Evolutionary conservation across 306 rosid species (phyloP).

Genomic region (Quercus robur): DNA sequence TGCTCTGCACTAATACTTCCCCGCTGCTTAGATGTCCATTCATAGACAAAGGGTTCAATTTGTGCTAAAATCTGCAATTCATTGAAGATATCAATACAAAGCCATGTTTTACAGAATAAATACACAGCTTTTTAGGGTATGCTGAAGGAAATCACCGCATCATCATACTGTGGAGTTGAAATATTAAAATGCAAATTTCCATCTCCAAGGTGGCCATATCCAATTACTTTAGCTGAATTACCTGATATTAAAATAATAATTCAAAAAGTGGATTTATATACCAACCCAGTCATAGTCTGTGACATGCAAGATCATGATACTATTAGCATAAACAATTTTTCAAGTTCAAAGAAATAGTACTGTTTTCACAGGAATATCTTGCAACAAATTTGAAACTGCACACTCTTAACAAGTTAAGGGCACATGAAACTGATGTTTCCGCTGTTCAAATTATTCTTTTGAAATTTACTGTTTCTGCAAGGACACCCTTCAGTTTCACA

Average conservation of each 20-base stretch:
- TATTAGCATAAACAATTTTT: not conserved
- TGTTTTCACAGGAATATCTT: not conserved
- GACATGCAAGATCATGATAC: slow-evolving; percentile 9
- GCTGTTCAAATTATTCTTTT: not conserved
- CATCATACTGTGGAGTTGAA: slow-evolving; percentile 70
- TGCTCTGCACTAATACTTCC: slow-evolving; percentile 98
- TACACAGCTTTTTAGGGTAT: slow-evolving; percentile 4
- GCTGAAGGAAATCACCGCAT: slow-evolving; percentile 43
- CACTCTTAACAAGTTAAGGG: not conserved
- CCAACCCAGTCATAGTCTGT: not conserved
- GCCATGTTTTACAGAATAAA: not conserved
- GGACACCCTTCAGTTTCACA: not conserved
- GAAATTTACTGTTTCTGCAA: not conserved
- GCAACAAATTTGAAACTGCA: not conserved
- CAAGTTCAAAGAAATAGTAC: not conserved
- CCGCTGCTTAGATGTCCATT: slow-evolving; percentile 81
- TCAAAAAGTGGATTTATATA: not conserved
- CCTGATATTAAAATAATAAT: slow-evolving; percentile 35
- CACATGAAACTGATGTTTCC: not conserved
- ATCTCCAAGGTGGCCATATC: slow-evolving; percentile 96
- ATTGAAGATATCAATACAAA: slow-evolving; percentile 5
- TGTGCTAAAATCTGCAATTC: slow-evolving; percentile 61
- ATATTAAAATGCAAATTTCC: slow-evolving; percentile 88
- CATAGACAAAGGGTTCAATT: slow-evolving; percentile 93
- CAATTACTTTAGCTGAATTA: slow-evolving; percentile 59